Evolutionary conservation across 73 alveolate species (phyloP).

Genomic region (Paramecium sonneborni): DNA sequence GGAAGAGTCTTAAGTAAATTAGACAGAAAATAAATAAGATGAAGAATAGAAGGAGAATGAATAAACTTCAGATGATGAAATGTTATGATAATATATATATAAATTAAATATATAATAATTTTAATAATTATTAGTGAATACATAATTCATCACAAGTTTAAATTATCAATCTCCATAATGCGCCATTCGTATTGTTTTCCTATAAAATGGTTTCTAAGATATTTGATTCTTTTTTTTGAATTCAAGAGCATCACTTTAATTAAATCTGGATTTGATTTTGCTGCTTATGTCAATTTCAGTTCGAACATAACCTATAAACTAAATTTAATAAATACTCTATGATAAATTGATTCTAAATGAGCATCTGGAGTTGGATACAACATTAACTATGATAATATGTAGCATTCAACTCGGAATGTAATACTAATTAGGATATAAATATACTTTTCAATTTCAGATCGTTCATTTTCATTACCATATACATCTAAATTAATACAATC

Average conservation of each 20-base stretch:
- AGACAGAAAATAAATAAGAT: background rate
- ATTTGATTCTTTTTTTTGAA: constrained; percentile 2
- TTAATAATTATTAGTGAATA: too few relatives aligned
- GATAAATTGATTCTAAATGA: background rate
- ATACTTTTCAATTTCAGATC: constrained; percentile 11
- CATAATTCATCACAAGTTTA: background rate
- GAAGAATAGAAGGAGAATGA: background rate
- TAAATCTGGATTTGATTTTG: background rate
- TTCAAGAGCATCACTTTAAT: background rate
- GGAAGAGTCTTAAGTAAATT: background rate
- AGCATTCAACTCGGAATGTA: background rate
- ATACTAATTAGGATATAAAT: background rate
- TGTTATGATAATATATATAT: background rate
- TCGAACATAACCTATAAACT: background rate
- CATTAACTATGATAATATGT: background rate
- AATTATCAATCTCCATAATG: constrained; percentile 10
- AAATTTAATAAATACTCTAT: background rate
- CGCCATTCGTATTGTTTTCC: constrained; percentile 20
- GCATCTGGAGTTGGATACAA: background rate
- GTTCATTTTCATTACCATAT: background rate
- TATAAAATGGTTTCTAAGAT: background rate
- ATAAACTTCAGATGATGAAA: background rate
- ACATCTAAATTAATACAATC: background rate
- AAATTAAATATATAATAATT: background rate
- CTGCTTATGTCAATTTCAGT: background rate